Evolutionary conservation across 1,284 basidiomycete genomes (phyloP).

Genomic region (Tausonia pullulans): DNA sequence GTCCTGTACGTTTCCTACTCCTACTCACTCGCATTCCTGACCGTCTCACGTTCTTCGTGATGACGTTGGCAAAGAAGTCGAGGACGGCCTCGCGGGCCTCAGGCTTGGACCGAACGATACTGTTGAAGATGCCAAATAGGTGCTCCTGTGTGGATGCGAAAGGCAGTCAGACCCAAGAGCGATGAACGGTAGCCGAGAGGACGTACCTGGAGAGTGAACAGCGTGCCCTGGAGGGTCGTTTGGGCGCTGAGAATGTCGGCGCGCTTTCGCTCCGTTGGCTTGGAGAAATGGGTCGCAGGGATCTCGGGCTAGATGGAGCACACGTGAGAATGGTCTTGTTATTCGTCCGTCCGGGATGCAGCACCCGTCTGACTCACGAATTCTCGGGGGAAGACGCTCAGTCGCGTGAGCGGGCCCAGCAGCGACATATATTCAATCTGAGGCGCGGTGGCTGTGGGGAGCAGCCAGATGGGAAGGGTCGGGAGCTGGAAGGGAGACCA

Average conservation of each 20-base stretch:
- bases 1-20: not conserved
- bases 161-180: not conserved
- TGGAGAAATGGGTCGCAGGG: constrained; percentile 67
- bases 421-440: constrained; percentile 49
- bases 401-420: constrained; percentile 66
- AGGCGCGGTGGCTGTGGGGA: constrained; percentile 28
- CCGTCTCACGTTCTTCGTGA: constrained; percentile 70
- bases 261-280: constrained; percentile 60
- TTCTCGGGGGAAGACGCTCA: constrained; percentile 74
- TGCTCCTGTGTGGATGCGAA: constrained; percentile 43
- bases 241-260: constrained; percentile 73
- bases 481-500: constrained; percentile 27
- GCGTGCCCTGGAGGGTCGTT: constrained; percentile 64
- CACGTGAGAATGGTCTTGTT: not conserved
- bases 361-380: constrained; percentile 49
- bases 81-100: constrained; percentile 72
- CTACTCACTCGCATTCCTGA: constrained; percentile 68
- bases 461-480: constrained; percentile 32
- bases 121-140: constrained; percentile 81
- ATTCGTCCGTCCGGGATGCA: not conserved
- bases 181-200: not conserved
- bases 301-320: constrained; percentile 52
- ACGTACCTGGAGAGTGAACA: constrained; percentile 65
- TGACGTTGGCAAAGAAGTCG: constrained; percentile 64
- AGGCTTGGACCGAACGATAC: constrained; percentile 70